These are phyloP conservation scores for Vitis riparia DNA, from an alignment of 164 flowering plant genomes.

Conservation along the genomic window DNA sequence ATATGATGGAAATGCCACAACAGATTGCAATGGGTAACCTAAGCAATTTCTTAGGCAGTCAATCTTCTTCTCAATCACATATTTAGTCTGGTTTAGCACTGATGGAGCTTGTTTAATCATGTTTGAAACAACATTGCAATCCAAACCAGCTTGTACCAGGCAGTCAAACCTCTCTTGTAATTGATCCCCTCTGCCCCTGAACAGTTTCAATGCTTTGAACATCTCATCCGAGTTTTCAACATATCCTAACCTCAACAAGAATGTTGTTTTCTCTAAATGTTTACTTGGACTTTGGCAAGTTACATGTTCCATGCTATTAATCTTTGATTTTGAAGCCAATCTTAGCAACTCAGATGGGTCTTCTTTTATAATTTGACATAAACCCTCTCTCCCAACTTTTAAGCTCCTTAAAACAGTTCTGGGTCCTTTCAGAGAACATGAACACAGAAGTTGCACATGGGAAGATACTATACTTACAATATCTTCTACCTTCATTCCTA, in stretches of 20 bases:
- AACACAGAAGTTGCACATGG: slow-evolving; percentile 30
- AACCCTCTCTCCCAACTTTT: slow-evolving; percentile 21
- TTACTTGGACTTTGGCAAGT: slow-evolving; percentile 22
- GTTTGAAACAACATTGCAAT: slow-evolving; percentile 32
- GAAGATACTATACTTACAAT: slow-evolving; percentile 32
- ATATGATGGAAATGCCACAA: slow-evolving; percentile 48
- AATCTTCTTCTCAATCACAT: slow-evolving; percentile 47
- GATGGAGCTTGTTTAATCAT: slow-evolving; percentile 45
- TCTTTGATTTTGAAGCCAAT: slow-evolving; percentile 35
- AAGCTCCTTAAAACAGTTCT: slow-evolving; percentile 38
- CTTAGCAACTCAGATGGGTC: slow-evolving; percentile 36
- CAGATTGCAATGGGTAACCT: slow-evolving; percentile 44
- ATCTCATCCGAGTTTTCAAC: slow-evolving; percentile 56
- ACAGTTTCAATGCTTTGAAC: slow-evolving; percentile 44
- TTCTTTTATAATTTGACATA: slow-evolving; percentile 34
- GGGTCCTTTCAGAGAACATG: slow-evolving; percentile 36
- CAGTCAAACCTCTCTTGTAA: slow-evolving; percentile 63
- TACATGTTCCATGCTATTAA: slow-evolving; percentile 3
- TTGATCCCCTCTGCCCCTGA: slow-evolving; percentile 61
- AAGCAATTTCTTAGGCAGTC: slow-evolving; percentile 28
- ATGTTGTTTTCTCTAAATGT: slow-evolving; percentile 36
- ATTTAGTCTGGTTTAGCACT: slow-evolving; percentile 51
- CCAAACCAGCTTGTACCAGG: slow-evolving; percentile 53
- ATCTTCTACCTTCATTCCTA: slow-evolving; percentile 38
- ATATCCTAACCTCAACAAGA: slow-evolving; percentile 47